Evolutionary conservation across 352 stramenopile genomes (phyloP), one percentile per base, ranked within the genome.

Genomic region (Vaucheria bursata): DNA sequence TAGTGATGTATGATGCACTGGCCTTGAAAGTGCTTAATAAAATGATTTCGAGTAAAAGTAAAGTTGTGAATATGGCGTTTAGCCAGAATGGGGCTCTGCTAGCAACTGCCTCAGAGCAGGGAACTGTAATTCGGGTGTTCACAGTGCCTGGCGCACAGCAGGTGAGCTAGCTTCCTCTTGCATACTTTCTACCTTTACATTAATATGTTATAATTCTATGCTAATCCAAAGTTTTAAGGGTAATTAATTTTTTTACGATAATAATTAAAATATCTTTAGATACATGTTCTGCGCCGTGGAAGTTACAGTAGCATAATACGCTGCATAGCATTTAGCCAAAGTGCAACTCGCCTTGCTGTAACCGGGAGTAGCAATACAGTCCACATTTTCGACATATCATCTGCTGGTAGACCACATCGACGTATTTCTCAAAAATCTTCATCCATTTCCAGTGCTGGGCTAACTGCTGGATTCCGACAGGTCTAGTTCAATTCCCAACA

Each of bases 1-100:
- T 96, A 66, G 90, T 96, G 45, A 83, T 96, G 0, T 95, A 96
- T 84, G 91, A 96, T 79, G 91, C 90, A 59, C 93, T 94, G 79
- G 93, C 93, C 70, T 84, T 95, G 18, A 93, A 90, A 75, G 91
- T 96, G 7, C 79, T 95, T 49, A 95, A 95, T 71, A 91, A 91
- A 3, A 92, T 96, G 74, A 87, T 94, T 77, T 91, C 90, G 12
- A 91, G 95, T 79, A 88, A 89, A 1, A 88, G 87, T 8, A 87
- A 88, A n/a, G 90, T 93, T 0, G 90, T 93, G 25, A 90, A 90
- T 3, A 91, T 96, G 82, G 88, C 90, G 38, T 95, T 96, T 80
- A 94, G 93, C 71, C 65, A 85, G 0, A 86, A 92, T 52, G 90
- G 91, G 29, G 91, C 89, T 53, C 78, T 96, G 52, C 85, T 96